Conservation (phyloP, 2,329 filamentous ascomycete species). For the Pestalotiopsis sp. region DNA sequence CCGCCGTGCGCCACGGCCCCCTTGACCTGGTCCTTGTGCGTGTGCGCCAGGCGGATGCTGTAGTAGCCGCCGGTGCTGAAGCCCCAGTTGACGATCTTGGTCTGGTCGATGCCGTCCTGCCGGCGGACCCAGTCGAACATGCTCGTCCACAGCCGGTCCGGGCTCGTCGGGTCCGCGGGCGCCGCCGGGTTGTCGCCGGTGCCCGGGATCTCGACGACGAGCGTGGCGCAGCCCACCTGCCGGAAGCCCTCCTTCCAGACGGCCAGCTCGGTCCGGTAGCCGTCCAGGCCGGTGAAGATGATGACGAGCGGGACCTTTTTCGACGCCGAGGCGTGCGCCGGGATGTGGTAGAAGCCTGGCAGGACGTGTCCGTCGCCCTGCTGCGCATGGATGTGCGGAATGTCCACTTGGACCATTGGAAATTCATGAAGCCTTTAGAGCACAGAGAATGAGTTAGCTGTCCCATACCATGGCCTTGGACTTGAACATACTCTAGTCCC, state of each 20-base stretch:
- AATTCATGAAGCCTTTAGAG: slow-evolving; percentile 20
- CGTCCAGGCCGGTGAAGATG: slow-evolving; percentile 29
- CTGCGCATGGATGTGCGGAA: slow-evolving; percentile 28
- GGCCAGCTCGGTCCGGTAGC: slow-evolving; percentile 31
- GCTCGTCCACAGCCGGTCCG: slow-evolving; percentile 54
- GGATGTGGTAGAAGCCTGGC: slow-evolving; percentile 29
- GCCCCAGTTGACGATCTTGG: slow-evolving; percentile 52
- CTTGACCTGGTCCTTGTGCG: slow-evolving; percentile 49
- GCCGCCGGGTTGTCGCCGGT: slow-evolving; percentile 56
- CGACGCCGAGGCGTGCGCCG: slow-evolving; percentile 18
- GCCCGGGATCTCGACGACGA: slow-evolving; percentile 57
- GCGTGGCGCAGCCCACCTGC: slow-evolving; percentile 44
- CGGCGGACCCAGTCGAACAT: slow-evolving; percentile 54
- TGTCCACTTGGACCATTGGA: slow-evolving; percentile 27
- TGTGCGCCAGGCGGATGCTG: slow-evolving; percentile 56
- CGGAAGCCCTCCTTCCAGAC: slow-evolving; percentile 34
- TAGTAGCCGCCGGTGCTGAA: slow-evolving; percentile 62
- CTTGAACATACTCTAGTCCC: slow-evolving; percentile 21
- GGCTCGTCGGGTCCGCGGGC: slow-evolving; percentile 42
- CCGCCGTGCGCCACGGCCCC: slow-evolving; percentile 55
- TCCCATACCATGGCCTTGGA: too few relatives aligned
- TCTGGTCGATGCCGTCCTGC: slow-evolving; percentile 46
- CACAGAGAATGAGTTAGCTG: not conserved
- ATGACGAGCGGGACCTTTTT: slow-evolving; percentile 24
- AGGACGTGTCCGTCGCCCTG: slow-evolving; percentile 24